Conservation (phyloP, 2,329 filamentous ascomycete genomes). For the Aureobasidium sp. region DNA sequence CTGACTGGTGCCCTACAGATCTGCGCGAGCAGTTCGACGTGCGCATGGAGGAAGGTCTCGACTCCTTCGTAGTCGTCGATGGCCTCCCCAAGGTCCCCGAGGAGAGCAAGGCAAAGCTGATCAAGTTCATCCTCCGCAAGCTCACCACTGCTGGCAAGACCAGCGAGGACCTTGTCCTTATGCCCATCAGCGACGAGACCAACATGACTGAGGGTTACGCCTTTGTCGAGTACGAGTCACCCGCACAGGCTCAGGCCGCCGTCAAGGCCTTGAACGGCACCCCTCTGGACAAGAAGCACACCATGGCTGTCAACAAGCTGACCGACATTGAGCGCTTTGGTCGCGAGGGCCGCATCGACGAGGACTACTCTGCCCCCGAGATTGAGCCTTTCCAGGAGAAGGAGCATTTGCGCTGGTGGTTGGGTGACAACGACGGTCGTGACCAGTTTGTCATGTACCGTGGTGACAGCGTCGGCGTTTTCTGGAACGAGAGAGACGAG, state of each 20-base stretch:
- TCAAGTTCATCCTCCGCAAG: slow-evolving; percentile 95
- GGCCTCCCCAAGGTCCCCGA: slow-evolving; percentile 83
- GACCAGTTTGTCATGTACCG: slow-evolving; percentile 96
- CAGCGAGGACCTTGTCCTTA: slow-evolving; percentile 79
- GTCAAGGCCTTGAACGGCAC: slow-evolving; percentile 81
- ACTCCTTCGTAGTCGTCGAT: slow-evolving; percentile 94
- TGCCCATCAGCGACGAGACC: slow-evolving; percentile 77
- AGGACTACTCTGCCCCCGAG: slow-evolving; percentile 75
- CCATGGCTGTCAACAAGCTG: slow-evolving; percentile 90
- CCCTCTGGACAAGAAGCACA: slow-evolving; percentile 95
- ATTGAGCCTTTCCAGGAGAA: slow-evolving; percentile 83
- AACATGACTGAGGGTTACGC: slow-evolving; percentile 86
- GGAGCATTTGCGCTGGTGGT: slow-evolving; percentile 90
- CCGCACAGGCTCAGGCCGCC: slow-evolving; percentile 81
- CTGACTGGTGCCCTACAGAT: slow-evolving; percentile 44
- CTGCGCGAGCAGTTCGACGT: slow-evolving; percentile 92
- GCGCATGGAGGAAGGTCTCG: slow-evolving; percentile 88
- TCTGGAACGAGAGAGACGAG: slow-evolving; percentile 98
- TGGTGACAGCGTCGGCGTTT: slow-evolving; percentile 84
- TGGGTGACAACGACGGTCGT: slow-evolving; percentile 79
- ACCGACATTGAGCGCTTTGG: slow-evolving; percentile 97
- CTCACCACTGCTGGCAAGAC: slow-evolving; percentile 78
- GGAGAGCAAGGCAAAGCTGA: slow-evolving; percentile 85
- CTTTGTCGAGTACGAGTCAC: slow-evolving; percentile 90
- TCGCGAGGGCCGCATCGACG: slow-evolving; percentile 84